These are phyloP conservation scores for Scleroderma citrinum DNA, from an alignment of 768 basidiomycete genomes.

Conservation along the genomic window DNA sequence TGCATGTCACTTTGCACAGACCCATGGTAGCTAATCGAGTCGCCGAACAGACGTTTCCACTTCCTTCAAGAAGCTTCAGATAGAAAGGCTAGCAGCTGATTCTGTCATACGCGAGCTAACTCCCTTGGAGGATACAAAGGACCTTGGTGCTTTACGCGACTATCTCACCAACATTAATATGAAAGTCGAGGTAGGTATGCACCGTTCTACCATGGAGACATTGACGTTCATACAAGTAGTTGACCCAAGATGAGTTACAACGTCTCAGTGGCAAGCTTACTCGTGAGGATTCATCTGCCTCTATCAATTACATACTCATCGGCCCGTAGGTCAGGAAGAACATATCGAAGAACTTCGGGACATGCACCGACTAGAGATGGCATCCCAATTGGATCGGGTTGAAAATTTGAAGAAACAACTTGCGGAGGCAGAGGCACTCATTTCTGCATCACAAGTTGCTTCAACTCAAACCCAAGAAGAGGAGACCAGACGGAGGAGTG, in stretches of 20 bases:
- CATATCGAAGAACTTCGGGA: constrained; percentile 81
- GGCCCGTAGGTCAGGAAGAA: constrained; percentile 66
- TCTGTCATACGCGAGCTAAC: constrained; percentile 63
- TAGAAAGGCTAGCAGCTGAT: constrained; percentile 66
- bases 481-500: constrained; percentile 43
- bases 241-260: constrained; percentile 73
- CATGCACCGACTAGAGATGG: constrained; percentile 71
- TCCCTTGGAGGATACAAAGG: constrained; percentile 58
- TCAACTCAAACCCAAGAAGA: constrained; percentile 45
- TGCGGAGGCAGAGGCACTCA: constrained; percentile 61
- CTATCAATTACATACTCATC: constrained; percentile 1
- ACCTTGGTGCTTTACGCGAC: constrained; percentile 63
- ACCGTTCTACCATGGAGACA: neutral
- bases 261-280: constrained; percentile 66
- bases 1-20: constrained; percentile 2
- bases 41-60: constrained; percentile 60
- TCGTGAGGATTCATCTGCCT: constrained; percentile 42
- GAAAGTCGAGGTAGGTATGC: constrained; percentile 62
- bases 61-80: constrained; percentile 71
- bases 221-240: constrained; percentile 31
- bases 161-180: constrained; percentile 61
- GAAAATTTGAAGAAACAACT: constrained; percentile 65
- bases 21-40: constrained; percentile 4
- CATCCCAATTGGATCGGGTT: constrained; percentile 73
- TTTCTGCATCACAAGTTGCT: constrained; percentile 51